Conservation (phyloP, 2,329 filamentous ascomycete species). For the Gaeumannomyces tritici region DNA sequence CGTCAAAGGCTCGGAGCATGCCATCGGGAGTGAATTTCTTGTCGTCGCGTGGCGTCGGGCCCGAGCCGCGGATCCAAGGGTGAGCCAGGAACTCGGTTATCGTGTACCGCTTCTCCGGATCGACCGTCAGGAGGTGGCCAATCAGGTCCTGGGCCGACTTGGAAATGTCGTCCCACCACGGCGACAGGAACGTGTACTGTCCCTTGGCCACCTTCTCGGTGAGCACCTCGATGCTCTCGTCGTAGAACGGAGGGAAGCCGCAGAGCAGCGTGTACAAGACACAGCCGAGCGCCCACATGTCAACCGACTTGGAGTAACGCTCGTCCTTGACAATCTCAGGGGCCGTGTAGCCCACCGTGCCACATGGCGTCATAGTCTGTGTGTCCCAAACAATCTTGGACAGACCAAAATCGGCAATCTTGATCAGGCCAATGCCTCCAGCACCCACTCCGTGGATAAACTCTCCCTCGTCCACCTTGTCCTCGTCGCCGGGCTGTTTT, state of each 20-base stretch:
- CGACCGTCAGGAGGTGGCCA: slow-evolving; percentile 84
- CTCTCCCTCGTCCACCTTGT: slow-evolving; percentile 94
- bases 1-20: slow-evolving; percentile 46
- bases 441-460: slow-evolving; percentile 73
- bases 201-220: slow-evolving; percentile 96
- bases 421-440: slow-evolving; percentile 89
- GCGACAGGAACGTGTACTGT: slow-evolving; percentile 94
- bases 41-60: slow-evolving; percentile 47
- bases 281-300: slow-evolving; percentile 98
- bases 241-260: slow-evolving; percentile 96
- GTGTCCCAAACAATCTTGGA: slow-evolving; percentile 98
- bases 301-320: slow-evolving; percentile 94
- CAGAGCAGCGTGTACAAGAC: slow-evolving; percentile 95
- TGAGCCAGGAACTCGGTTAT: slow-evolving; percentile 91
- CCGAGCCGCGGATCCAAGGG: slow-evolving; percentile 75
- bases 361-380: slow-evolving; percentile 98
- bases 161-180: slow-evolving; percentile 99
- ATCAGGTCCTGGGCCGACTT: slow-evolving; percentile 91
- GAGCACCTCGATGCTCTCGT: slow-evolving; percentile 92
- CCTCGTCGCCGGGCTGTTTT: slow-evolving; percentile 80
- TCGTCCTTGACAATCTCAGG: slow-evolving; percentile 99
- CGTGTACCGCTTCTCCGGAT: slow-evolving; percentile 89
- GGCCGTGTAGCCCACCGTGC: slow-evolving; percentile 94
- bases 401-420: slow-evolving; percentile 95
- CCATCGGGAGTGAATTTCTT: slow-evolving; percentile 37